These are phyloP conservation scores for Tricholoma sp. DNA, from an alignment of 768 basidiomycete species.

Conservation along the genomic window DNA sequence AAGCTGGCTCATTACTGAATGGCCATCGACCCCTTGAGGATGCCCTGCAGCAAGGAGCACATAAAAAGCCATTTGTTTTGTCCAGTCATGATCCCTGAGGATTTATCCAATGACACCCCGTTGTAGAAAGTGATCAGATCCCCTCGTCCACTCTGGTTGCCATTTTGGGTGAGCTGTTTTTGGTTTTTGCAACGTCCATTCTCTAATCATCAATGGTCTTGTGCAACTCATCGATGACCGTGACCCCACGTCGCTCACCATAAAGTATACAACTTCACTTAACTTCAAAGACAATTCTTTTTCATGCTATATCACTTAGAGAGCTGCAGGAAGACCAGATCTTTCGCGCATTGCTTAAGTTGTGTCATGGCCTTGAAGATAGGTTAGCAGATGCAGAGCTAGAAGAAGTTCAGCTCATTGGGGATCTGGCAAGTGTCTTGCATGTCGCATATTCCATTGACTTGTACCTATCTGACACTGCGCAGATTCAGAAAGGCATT, in stretches of 20 bases:
- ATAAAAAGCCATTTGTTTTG: not conserved
- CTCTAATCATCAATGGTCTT: not conserved
- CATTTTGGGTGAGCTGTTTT: constrained; percentile 1
- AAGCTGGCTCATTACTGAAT: no score
- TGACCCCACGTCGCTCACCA: no score
- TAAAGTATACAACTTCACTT: no score
- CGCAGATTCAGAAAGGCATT: not conserved
- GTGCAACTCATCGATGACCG: not conserved
- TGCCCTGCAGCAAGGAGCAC: not conserved
- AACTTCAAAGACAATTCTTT: no score
- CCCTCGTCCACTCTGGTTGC: not conserved
- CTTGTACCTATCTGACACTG: not conserved
- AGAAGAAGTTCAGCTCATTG: not conserved
- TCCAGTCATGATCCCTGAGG: not conserved
- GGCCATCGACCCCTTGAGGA: not conserved
- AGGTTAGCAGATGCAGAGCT: not conserved
- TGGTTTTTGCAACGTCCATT: not conserved
- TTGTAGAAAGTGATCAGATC: not conserved
- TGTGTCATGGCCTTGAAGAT: not conserved
- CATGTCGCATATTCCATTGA: no score
- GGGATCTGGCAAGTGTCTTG: not conserved
- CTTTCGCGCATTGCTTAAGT: not conserved
- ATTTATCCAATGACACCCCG: not conserved
- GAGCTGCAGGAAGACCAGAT: no score
- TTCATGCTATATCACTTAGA: no score